phyloP scores from a whole-genome alignment of 176 grass and related monocot genomes.

The Aechmea fasciata region DNA sequence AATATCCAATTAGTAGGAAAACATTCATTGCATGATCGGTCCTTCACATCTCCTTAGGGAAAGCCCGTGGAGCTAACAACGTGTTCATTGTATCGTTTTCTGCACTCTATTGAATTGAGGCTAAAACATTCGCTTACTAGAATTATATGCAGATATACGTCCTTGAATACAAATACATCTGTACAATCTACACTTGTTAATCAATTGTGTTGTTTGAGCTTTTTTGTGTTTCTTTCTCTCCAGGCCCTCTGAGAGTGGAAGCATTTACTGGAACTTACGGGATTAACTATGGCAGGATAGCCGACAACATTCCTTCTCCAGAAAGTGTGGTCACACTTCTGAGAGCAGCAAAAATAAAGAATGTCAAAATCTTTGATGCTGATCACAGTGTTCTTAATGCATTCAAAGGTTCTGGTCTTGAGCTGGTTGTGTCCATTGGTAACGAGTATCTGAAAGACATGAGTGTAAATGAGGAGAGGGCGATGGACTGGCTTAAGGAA shows the following conservation, averaged over 20 bases:
- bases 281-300: constrained; percentile 88
- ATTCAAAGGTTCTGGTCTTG: constrained; percentile 77
- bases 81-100: background rate
- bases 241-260: constrained; percentile 33
- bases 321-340: constrained; percentile 78
- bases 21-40: too few species aligned
- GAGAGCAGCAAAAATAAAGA: constrained; percentile 71
- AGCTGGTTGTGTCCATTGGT: constrained; percentile 50
- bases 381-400: constrained; percentile 73
- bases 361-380: constrained; percentile 83
- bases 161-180: background rate
- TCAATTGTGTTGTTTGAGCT: background rate
- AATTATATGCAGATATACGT: background rate
- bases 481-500: constrained; percentile 76
- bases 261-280: constrained; percentile 73
- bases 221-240: constrained; percentile 3
- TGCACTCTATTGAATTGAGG: background rate
- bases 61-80: background rate
- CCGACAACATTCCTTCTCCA: constrained; percentile 71
- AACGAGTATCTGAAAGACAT: constrained; percentile 64
- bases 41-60: background rate
- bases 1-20: too few species aligned
- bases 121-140: background rate
- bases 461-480: constrained; percentile 44
- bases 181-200: too few species aligned